Base-by-base conservation (phyloP, 164 flowering plant species). In the Magnolia officinalis region DNA sequence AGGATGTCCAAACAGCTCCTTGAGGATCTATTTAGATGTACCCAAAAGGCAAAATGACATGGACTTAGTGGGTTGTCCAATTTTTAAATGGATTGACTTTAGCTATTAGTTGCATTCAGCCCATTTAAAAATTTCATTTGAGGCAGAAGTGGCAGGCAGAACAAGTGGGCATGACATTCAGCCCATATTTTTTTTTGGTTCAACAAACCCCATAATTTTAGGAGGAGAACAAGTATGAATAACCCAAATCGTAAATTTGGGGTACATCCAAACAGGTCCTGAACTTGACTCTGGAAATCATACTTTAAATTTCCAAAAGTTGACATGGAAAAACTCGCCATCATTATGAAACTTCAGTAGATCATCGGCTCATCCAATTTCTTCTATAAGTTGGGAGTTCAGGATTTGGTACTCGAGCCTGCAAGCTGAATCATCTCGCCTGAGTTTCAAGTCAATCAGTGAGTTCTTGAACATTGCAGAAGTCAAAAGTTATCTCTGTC, bases 281-380 rank as follows among this genome's bases (percentile, higher is more conserved):
- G 4, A 55, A 55, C 61, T 55, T 55, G 61, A 55, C 18, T 55
- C 61, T 55, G 21, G 69, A 24, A 37, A 11, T 21, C 31, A 21
- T 21, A 6, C 13, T 23, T 66, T 24, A 24, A 21, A 66, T 21
- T 66, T 21, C 69, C 69, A 66, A 66, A 66, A 66, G 29, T 21
- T 9, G 31, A 21, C 45, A 24, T 19, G 14, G 29, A 66, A 24
- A 24, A 24, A 21, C 61, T 21, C 29, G 31, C 21, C 10, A 66
- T 10, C 4, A 24, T 66, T 26, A 66, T 65, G 29, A 21, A 66
- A 66, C 24, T 66, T 21, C 24, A 66, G 69, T 11, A 31, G 16
- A 66, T 23, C 69, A 21, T 66, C 9, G 69, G 69, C 31, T 66
- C 16, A 66, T 24, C 69, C 69, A 63, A 24, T 66, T 66, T 66